Evolutionary conservation across 352 stramenopile genomes (phyloP).

Genomic region (Pythium scleroteichum): DNA sequence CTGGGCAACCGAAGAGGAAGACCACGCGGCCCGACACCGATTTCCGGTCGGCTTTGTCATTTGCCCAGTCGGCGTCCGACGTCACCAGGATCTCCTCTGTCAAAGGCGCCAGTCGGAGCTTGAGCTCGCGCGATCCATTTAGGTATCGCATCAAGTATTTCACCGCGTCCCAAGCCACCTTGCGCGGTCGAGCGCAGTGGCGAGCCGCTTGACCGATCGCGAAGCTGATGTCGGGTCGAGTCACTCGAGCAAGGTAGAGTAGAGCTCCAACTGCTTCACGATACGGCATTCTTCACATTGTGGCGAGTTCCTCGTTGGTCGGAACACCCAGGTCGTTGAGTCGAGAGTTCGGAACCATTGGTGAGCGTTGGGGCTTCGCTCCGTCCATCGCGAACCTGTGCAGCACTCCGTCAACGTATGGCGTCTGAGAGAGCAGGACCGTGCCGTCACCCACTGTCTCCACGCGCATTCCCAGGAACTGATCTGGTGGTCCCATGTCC

Average conservation of each 20-base stretch:
- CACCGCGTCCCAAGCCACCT: constrained; percentile 11
- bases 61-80: constrained; percentile 22
- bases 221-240: constrained; percentile 12
- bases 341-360: constrained; percentile 18
- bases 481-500: constrained; percentile 1
- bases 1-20: constrained; percentile 15
- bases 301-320: not conserved
- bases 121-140: no score
- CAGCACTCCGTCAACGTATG: constrained; percentile 8
- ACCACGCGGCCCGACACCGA: constrained; percentile 20
- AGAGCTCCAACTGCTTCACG: constrained; percentile 12
- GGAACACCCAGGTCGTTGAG: not conserved
- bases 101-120: not conserved
- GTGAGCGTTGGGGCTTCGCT: not conserved
- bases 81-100: not conserved
- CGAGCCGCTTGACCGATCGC: constrained; percentile 8
- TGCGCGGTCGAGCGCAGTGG: constrained; percentile 7
- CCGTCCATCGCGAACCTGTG: constrained; percentile 17
- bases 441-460: not conserved
- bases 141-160: constrained; percentile 16
- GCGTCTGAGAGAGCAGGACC: not conserved
- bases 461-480: constrained; percentile 14
- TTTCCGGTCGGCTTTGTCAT: constrained; percentile 20
- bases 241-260: constrained; percentile 11
- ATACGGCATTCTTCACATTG: constrained; percentile 13